Percentiles rank a stretch among this genome's conserved stretches.
Evolutionary conservation across 2,329 filamentous ascomycete species (phyloP).

Genomic region (Trichothecium sympodiale): DNA sequence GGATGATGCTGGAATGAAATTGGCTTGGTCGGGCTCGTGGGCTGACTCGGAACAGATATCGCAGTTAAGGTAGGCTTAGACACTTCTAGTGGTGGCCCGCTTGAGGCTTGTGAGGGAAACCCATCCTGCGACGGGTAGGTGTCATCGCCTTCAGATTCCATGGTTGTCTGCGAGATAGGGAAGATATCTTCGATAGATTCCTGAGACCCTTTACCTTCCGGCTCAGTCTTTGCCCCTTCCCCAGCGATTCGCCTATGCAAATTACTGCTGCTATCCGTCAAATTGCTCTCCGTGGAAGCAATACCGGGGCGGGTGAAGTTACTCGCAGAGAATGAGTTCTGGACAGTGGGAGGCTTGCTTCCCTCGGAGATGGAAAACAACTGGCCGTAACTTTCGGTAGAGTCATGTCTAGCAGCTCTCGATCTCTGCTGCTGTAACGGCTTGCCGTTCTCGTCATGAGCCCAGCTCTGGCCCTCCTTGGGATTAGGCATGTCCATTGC

Average conservation of each 20-base stretch:
- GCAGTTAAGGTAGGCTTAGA: slow-evolving; percentile 6
- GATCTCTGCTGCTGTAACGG: slow-evolving; percentile 3
- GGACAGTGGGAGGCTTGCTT: slow-evolving; percentile 15
- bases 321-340: background rate
- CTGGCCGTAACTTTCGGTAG: slow-evolving; percentile 45
- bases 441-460: background rate
- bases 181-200: slow-evolving; percentile 26
- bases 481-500: slow-evolving; percentile 41
- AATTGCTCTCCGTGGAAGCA: slow-evolving; percentile 15
- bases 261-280: slow-evolving; percentile 35
- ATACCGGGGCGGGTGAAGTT: background rate
- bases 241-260: slow-evolving; percentile 28
- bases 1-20: slow-evolving; percentile 23
- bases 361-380: slow-evolving; percentile 48
- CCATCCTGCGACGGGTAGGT: slow-evolving; percentile 18
- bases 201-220: too few species aligned
- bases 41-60: slow-evolving; percentile 8
- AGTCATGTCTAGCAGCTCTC: slow-evolving; percentile 35
- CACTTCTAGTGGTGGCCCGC: background rate
- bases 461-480: slow-evolving; percentile 17
- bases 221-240: background rate
- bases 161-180: slow-evolving; percentile 36
- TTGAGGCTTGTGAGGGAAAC: slow-evolving; percentile 12
- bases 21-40: slow-evolving; percentile 14
- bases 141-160: slow-evolving; percentile 18